These are phyloP conservation scores for Jacaranda copaia DNA, from an alignment of 257 asterid genomes.

Conservation along the genomic window DNA sequence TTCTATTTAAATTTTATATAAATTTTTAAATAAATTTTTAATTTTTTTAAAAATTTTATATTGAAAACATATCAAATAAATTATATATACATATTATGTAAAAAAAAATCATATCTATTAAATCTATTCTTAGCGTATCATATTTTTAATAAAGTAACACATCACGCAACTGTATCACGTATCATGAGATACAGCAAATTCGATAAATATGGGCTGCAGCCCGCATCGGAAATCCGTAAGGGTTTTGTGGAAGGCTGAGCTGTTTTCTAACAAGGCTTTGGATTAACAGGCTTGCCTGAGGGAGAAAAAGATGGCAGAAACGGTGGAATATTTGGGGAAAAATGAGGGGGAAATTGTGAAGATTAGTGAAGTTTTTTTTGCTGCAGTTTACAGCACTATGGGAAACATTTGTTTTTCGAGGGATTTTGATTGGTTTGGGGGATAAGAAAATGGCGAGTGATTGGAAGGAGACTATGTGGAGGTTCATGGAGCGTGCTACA, in stretches of 20 bases:
- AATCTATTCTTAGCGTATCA: too few species aligned
- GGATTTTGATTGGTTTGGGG: constrained; percentile 39
- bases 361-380: constrained; percentile 39
- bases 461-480: constrained; percentile 47
- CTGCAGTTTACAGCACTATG: constrained; percentile 34
- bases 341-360: constrained; percentile 37
- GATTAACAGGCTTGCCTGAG: constrained; percentile 35
- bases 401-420: constrained; percentile 49
- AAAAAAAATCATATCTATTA: too few species aligned
- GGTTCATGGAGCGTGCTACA: constrained; percentile 50
- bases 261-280: constrained; percentile 43
- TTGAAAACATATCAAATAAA: too few species aligned
- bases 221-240: constrained; percentile 41
- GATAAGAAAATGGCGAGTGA: constrained; percentile 36
- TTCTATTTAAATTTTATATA: too few species aligned
- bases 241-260: constrained; percentile 44
- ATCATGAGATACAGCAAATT: too few species aligned
- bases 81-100: too few species aligned
- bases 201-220: too few species aligned
- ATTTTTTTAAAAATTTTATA: too few species aligned
- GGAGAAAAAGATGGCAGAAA: constrained; percentile 38
- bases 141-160: too few species aligned
- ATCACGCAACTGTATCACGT: too few species aligned
- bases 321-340: constrained; percentile 40
- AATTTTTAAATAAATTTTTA: too few species aligned